Evolutionary conservation across 1,284 basidiomycete genomes (phyloP).

Genomic region (Pulchroboletus neoregius): DNA sequence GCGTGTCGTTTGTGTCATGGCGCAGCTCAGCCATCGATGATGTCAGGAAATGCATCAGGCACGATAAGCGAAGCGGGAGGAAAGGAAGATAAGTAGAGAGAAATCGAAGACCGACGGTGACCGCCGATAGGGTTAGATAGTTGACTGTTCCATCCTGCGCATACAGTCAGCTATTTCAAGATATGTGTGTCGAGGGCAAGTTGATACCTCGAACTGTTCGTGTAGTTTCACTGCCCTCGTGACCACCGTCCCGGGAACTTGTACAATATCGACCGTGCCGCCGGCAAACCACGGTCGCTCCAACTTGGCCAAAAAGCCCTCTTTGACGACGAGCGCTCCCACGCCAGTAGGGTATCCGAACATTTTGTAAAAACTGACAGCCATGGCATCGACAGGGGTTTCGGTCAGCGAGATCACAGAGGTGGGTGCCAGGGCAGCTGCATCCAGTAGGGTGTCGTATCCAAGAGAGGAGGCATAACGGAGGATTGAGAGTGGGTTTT

Average conservation of each 20-base stretch:
- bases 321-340: slow-evolving; percentile 73
- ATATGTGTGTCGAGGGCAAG: not conserved
- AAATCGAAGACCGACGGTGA: slow-evolving; percentile 71
- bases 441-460: slow-evolving; percentile 72
- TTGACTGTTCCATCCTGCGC: slow-evolving; percentile 78
- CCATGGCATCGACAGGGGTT: slow-evolving; percentile 73
- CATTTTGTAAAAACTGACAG: slow-evolving; percentile 85
- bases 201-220: slow-evolving; percentile 73
- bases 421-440: slow-evolving; percentile 73
- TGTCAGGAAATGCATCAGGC: slow-evolving; percentile 55
- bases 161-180: slow-evolving; percentile 11
- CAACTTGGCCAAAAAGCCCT: slow-evolving; percentile 56
- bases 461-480: slow-evolving; percentile 62
- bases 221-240: slow-evolving; percentile 57
- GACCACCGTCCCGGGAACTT: slow-evolving; percentile 67
- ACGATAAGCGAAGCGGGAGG: slow-evolving; percentile 67
- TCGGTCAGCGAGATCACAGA: slow-evolving; percentile 62
- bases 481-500: slow-evolving; percentile 53
- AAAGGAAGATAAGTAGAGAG: slow-evolving; percentile 73
- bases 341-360: slow-evolving; percentile 85
- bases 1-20: slow-evolving; percentile 53
- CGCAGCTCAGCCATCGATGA: slow-evolving; percentile 51
- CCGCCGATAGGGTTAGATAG: slow-evolving; percentile 67
- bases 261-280: slow-evolving; percentile 76
- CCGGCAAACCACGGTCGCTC: slow-evolving; percentile 81